Percentiles rank a stretch among this genome's conserved stretches.
phyloP scores from a whole-genome alignment of 768 basidiomycete species.

The Kondoa subrosea region DNA sequence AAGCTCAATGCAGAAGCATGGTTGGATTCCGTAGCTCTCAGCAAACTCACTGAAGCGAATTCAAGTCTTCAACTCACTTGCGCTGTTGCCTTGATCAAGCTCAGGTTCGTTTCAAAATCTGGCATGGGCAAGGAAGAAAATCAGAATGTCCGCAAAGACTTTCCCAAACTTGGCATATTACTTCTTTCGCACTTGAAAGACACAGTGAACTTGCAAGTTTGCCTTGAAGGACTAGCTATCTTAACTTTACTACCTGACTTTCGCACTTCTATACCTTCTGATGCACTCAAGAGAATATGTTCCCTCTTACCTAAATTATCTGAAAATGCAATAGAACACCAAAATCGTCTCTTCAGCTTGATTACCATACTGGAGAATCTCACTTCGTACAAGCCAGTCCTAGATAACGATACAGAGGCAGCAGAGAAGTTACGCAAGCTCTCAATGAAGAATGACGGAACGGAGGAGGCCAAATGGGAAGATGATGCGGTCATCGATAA shows the following conservation, averaged over 20 bases:
- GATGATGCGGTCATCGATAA: neutral
- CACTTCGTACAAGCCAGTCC: slow-evolving; percentile 35
- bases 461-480: slow-evolving; percentile 42
- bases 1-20: slow-evolving; percentile 44
- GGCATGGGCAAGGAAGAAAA: neutral
- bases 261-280: slow-evolving; percentile 42
- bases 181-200: slow-evolving; percentile 30
- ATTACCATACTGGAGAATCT: slow-evolving; percentile 55
- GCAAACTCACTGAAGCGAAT: slow-evolving; percentile 9
- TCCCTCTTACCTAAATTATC: slow-evolving; percentile 13
- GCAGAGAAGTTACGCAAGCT: slow-evolving; percentile 60
- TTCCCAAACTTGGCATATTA: neutral
- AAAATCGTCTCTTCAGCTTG: slow-evolving; percentile 47
- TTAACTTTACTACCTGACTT: slow-evolving; percentile 51
- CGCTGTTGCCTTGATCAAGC: slow-evolving; percentile 43
- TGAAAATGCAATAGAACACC: slow-evolving; percentile 23
- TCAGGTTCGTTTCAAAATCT: slow-evolving; percentile 30
- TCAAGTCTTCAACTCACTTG: slow-evolving; percentile 40
- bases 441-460: slow-evolving; percentile 39
- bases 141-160: neutral
- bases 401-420: slow-evolving; percentile 32
- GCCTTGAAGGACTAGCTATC: slow-evolving; percentile 73
- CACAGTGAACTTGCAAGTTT: slow-evolving; percentile 43
- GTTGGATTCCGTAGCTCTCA: slow-evolving; percentile 46
- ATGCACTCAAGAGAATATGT: slow-evolving; percentile 39